Evolutionary conservation across 2,329 filamentous ascomycete genomes (phyloP), one percentile per base, ranked within the genome.

Genomic region (Ascochyta pisi): DNA sequence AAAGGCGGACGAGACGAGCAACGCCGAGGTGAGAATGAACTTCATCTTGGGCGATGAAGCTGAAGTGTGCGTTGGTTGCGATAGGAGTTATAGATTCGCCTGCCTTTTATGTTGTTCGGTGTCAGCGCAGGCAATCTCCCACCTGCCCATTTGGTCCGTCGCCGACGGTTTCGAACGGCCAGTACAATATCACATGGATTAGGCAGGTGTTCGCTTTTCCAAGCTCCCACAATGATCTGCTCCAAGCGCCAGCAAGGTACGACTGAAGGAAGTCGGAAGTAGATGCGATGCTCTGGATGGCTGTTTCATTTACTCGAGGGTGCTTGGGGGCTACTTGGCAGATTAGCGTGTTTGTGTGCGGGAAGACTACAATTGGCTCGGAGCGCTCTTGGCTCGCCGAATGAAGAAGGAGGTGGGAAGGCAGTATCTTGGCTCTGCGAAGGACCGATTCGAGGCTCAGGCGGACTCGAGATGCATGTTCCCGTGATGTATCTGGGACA

Each of bases 1-100:
- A n/a, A 70, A 50, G n/a, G 61, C 62, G 1, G 63, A 56, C 15
- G 67, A 65, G 19, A 63, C 51, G 38, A 73, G 61, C 48, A 73
- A 61, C 15, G 64, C 64, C 3, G 65, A 65, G 45, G 67, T 59
- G 57, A 71, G 48, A 44, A 71, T 60, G 27, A 60, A 66, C 65
- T 68, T 74, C 71, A 73, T 74, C 49, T 33, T 68, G 39, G 42
- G 50, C 39, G 38, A 41, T 58, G 26, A 15, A 51, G 48, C 22
- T 47, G 45, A 47, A 26, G 22, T 38, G 15, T 24, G 42, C 43
- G 53, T 48, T 47, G 47, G 43, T 39, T 34, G 19, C 23, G 15
- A 22, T 43, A 9, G 5, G 19, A 13, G 19, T 6, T 3, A 26
- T 34, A 39, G 50, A 31, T n/a, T 34, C 6, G 6, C 9, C 41